phyloP scores from a whole-genome alignment of 2,329 filamentous ascomycete species.

The Coniochaeta prunicola region DNA sequence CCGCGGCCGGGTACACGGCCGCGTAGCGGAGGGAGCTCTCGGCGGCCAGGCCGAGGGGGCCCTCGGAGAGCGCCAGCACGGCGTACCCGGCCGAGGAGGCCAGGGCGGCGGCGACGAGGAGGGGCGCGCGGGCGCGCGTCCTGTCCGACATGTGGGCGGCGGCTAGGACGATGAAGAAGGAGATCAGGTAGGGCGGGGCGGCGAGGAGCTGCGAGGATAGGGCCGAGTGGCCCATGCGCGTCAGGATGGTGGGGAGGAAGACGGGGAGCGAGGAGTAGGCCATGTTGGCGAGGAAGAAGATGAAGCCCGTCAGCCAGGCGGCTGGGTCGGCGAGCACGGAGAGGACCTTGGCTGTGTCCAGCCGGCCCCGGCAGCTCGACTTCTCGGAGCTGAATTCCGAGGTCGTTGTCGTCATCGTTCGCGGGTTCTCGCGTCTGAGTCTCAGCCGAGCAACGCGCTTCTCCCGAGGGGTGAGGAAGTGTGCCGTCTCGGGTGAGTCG shows the following conservation, averaged over 20 bases:
- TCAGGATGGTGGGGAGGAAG: constrained; percentile 76
- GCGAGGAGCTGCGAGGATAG: constrained; percentile 68
- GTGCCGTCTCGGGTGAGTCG: constrained; percentile 62
- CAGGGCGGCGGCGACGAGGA: constrained; percentile 62
- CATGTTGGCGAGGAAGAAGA: constrained; percentile 85
- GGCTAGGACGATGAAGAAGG: constrained; percentile 64
- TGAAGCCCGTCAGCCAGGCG: constrained; percentile 67
- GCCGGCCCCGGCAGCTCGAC: constrained; percentile 20
- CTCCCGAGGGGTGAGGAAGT: constrained; percentile 55
- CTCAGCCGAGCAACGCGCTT: constrained; percentile 65
- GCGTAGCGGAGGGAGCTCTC: constrained; percentile 54
- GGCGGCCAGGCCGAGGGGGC: constrained; percentile 26
- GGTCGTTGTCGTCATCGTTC: constrained; percentile 4
- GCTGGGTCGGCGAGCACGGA: constrained; percentile 58
- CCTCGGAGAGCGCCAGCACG: constrained; percentile 50
- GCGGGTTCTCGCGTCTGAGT: constrained; percentile 41
- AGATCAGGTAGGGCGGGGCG: constrained; percentile 72
- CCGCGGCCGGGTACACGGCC: constrained; percentile 69
- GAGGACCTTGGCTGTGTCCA: constrained; percentile 50
- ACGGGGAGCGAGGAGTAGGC: constrained; percentile 83
- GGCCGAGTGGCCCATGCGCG: constrained; percentile 65
- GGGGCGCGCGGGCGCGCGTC: constrained; percentile 51
- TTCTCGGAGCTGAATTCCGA: background rate
- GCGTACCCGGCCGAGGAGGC: constrained; percentile 54
- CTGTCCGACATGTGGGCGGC: constrained; percentile 70